Percentiles rank a stretch among this genome's conserved stretches.
These are phyloP conservation scores for Peronospora tabacina DNA, from an alignment of 352 stramenopile species.

Conservation along the genomic window DNA sequence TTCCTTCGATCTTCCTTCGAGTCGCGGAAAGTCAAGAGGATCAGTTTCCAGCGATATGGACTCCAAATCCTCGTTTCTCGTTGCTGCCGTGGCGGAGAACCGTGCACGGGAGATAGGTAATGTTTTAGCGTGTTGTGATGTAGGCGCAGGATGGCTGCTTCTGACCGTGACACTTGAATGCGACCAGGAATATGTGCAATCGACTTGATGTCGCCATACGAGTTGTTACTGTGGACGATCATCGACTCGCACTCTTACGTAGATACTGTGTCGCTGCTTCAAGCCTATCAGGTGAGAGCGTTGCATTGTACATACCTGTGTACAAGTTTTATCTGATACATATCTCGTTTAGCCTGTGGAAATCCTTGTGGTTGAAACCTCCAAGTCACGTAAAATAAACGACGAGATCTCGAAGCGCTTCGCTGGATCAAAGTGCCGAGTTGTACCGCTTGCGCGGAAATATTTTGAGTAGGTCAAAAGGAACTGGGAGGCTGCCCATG, in stretches of 20 bases:
- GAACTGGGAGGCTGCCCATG: neutral
- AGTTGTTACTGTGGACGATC: conserved; percentile 68
- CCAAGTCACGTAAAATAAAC: conserved; percentile 54
- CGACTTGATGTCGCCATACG: conserved; percentile 58
- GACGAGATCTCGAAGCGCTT: conserved; percentile 63
- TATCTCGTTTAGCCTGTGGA: conserved; percentile 42
- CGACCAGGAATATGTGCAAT: conserved; percentile 55
- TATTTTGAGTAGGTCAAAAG: conserved; percentile 62
- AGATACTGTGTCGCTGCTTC: conserved; percentile 58
- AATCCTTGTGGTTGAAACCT: conserved; percentile 61
- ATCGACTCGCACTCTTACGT: conserved; percentile 74
- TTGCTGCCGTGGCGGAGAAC: conserved; percentile 52
- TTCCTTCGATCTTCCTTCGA: conserved; percentile 2
- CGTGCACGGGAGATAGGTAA: conserved; percentile 52
- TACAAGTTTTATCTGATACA: neutral
- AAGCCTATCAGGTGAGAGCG: conserved; percentile 50
- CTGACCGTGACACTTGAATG: neutral
- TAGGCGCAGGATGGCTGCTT: neutral
- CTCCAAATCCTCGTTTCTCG: conserved; percentile 42
- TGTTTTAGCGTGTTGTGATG: neutral
- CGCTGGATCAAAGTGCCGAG: conserved; percentile 38
- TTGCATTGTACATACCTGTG: neutral
- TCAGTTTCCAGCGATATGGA: conserved; percentile 13
- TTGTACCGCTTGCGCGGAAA: conserved; percentile 65
- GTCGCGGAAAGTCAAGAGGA: conserved; percentile 19